Conservation (phyloP, 352 stramenopile genomes). For the Plasmopara viticola region DNA sequence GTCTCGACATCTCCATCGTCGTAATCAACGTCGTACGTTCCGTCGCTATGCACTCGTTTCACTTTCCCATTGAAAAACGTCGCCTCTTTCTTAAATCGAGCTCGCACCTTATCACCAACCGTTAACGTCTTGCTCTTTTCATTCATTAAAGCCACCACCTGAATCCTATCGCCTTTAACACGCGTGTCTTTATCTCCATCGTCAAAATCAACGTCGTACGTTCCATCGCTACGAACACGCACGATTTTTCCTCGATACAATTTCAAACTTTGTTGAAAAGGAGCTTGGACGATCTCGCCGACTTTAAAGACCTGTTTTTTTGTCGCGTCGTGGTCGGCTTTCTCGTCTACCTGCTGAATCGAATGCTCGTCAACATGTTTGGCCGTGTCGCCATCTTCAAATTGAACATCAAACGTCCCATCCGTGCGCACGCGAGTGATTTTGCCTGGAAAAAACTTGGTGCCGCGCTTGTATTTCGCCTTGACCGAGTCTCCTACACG, state of each 20-base stretch:
- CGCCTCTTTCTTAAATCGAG: conserved; percentile 31
- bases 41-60: conserved; percentile 31
- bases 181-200: conserved; percentile 29
- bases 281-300: conserved; percentile 51
- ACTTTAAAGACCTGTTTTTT: conserved; percentile 14
- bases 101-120: conserved; percentile 35
- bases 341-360: conserved; percentile 20
- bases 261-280: conserved; percentile 34
- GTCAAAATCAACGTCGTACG: conserved; percentile 46
- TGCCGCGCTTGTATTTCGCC: conserved; percentile 36
- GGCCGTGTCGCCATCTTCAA: conserved; percentile 36
- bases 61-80: conserved; percentile 42
- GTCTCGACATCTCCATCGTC: conserved; percentile 52
- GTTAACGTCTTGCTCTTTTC: conserved; percentile 15
- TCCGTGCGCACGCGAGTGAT: conserved; percentile 33
- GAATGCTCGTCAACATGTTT: conserved; percentile 24
- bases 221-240: conserved; percentile 33
- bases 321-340: conserved; percentile 26
- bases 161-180: conserved; percentile 25
- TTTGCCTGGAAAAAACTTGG: conserved; percentile 27
- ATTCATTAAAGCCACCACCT: conserved; percentile 17
- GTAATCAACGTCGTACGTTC: conserved; percentile 64
- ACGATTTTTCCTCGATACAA: conserved; percentile 37
- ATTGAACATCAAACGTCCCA: conserved; percentile 44
- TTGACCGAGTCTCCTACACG: conserved; percentile 23